These are phyloP conservation scores for Protomyces arabidopsidicola DNA, from an alignment of 1,139 yeast genomes.

Conservation along the genomic window DNA sequence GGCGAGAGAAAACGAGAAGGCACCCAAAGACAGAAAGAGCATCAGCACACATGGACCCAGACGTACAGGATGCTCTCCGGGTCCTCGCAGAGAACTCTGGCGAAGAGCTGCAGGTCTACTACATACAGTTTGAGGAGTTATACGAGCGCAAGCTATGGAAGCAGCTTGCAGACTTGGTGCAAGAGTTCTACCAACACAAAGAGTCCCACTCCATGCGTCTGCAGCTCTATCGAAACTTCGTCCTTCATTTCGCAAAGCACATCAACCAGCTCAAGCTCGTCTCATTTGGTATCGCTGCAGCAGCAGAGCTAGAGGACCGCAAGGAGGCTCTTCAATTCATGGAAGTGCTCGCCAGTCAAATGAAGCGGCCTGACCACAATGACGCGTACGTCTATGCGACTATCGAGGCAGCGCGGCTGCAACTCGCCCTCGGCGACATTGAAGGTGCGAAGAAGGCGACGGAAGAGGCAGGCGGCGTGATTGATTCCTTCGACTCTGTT, in stretches of 20 bases:
- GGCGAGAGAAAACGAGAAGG: background rate
- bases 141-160: constrained; percentile 49
- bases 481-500: constrained; percentile 58
- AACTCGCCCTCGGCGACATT: constrained; percentile 55
- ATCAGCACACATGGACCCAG: background rate
- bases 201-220: constrained; percentile 54
- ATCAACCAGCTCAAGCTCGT: constrained; percentile 76
- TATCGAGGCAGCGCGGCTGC: constrained; percentile 71
- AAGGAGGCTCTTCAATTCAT: constrained; percentile 57
- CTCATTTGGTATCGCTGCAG: constrained; percentile 62
- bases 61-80: background rate
- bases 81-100: constrained; percentile 55
- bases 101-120: constrained; percentile 56
- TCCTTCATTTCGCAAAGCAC: constrained; percentile 60
- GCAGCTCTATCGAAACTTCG: constrained; percentile 67
- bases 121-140: constrained; percentile 74
- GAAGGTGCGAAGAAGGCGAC: constrained; percentile 65
- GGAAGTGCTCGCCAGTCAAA: constrained; percentile 48
- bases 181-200: constrained; percentile 55
- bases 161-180: constrained; percentile 60
- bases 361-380: constrained; percentile 45
- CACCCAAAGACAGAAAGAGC: background rate
- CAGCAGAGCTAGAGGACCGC: constrained; percentile 45
- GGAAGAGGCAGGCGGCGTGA: constrained; percentile 55
- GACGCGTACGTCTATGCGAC: constrained; percentile 61